phyloP scores from a whole-genome alignment of 2,329 filamentous ascomycete species.

The Curvularia sp. region DNA sequence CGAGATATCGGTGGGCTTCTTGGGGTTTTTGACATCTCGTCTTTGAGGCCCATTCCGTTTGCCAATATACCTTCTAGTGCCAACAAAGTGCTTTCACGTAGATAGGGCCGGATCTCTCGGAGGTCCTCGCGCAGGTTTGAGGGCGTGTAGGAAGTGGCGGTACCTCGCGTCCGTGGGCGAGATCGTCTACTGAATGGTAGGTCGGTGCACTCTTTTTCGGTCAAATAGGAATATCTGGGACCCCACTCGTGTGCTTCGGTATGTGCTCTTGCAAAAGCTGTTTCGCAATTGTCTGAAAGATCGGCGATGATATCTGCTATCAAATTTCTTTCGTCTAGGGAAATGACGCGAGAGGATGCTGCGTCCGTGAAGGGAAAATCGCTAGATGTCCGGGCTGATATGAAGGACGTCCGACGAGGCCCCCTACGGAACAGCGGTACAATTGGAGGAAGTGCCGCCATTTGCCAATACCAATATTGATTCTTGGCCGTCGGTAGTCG shows the following conservation, averaged over 20 bases:
- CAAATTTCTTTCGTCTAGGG: constrained; percentile 16
- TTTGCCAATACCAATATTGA: constrained; percentile 7
- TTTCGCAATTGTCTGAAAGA: constrained; percentile 23
- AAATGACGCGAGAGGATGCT: constrained; percentile 3
- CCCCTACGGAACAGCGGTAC: constrained; percentile 11
- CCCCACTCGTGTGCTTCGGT: constrained; percentile 11
- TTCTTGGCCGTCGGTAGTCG: constrained; percentile 9
- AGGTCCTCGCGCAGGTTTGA: constrained; percentile 17
- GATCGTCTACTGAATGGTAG: constrained; percentile 10
- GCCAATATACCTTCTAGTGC: constrained; percentile 16
- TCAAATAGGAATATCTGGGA: constrained; percentile 15
- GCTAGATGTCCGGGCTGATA: constrained; percentile 10
- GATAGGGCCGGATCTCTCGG: constrained; percentile 15
- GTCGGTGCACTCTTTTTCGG: constrained; percentile 7
- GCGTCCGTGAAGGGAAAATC: background rate
- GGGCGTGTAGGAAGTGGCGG: constrained; percentile 13
- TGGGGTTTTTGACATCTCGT: constrained; percentile 3
- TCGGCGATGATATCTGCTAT: constrained; percentile 29
- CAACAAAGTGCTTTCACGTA: constrained; percentile 13
- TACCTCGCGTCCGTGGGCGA: constrained; percentile 8
- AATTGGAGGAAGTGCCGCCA: constrained; percentile 12
- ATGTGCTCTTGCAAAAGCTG: constrained; percentile 22
- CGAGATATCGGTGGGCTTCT: background rate
- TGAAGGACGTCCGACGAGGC: constrained; percentile 1
- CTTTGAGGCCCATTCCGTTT: constrained; percentile 11